Base-by-base conservation (phyloP, 1,284 basidiomycete species). In the Veloboletus limbatus region DNA sequence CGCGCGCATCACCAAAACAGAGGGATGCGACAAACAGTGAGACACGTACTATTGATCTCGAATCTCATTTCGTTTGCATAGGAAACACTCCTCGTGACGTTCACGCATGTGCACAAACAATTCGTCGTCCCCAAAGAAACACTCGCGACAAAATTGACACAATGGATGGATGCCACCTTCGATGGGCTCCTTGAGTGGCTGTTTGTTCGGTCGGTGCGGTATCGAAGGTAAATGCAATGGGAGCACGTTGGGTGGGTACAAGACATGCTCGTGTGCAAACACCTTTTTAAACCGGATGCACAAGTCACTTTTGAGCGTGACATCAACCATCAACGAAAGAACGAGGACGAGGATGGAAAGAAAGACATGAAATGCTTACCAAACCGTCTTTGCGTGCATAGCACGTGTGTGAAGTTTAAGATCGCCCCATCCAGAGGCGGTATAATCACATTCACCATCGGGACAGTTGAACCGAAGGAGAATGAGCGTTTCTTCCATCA, bases 51-150 rank as follows among this genome's bases (percentile, higher is more conserved):
- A 94, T 70, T 93, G 84, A 66, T 94, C 82, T 51, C 78, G 74
- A 36, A 92, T 63, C 5, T 86, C 92, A 46, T 84, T 79, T 28
- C 84, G 75, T 63, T 91, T 91, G 69, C 97, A 99, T 24, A 99
- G 72, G 60, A 97, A 97, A 66, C 97, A 99, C 62, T 99, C 95
- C 65, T 99, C 96, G 70, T 99, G 96, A 38, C 74, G 75, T 61
- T 95, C 88, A 36, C 95, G 81, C 87, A 97, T 94, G 69, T 99
- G 97, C 30, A 84, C 74, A 65, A 87, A 97, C n/a, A 98, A 71
- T 62, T 96, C 93, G 60, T 99, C 96, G 49, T 88, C 86, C 24
- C 85, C 75, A 66, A 96, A 97, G 76, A 89, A 96, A 56, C 88
- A 92, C 57, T 89, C 84, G 22, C 81, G 80, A 62, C 96, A 98